A percentile compares a stretch with the other conserved stretches of the same genome.
Evolutionary conservation across 202 grass and related monocot species (phyloP).

Genomic region (Setaria italica): DNA sequence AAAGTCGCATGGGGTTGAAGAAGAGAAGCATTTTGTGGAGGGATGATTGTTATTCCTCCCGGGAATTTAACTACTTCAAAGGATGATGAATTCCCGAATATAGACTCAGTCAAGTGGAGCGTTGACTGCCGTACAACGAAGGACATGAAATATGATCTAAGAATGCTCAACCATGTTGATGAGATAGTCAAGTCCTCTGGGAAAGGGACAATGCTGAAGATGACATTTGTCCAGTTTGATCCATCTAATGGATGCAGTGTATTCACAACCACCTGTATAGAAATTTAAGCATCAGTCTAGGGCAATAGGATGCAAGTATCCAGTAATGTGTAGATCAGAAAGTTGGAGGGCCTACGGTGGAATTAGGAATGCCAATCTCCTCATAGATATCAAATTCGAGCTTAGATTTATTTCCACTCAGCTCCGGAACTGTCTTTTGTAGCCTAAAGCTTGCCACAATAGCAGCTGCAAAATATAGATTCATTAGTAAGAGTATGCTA

Average conservation of each 20-base stretch:
- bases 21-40: conserved; percentile 80
- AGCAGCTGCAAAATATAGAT: conserved; percentile 63
- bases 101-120: conserved; percentile 71
- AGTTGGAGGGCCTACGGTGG: conserved; percentile 52
- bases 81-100: conserved; percentile 88
- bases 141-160: conserved; percentile 79
- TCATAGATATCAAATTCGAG: conserved; percentile 90
- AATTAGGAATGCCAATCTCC: conserved; percentile 89
- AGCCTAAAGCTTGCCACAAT: conserved; percentile 92
- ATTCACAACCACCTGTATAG: conserved; percentile 72
- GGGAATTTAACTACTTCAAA: conserved; percentile 90
- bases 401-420: conserved; percentile 66
- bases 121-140: conserved; percentile 82
- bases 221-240: conserved; percentile 78
- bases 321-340: conserved; percentile 36
- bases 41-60: conserved; percentile 94
- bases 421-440: conserved; percentile 62
- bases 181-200: conserved; percentile 68
- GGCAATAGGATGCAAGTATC: background rate
- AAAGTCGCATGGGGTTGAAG: conserved; percentile 77
- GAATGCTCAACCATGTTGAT: conserved; percentile 80
- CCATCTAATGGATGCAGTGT: conserved; percentile 62
- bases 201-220: conserved; percentile 90
- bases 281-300: conserved; percentile 23
- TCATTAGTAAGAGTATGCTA: conserved; percentile 11